Conservation (phyloP, 2,329 filamentous ascomycete species). For the Neonectria coccinea region DNA sequence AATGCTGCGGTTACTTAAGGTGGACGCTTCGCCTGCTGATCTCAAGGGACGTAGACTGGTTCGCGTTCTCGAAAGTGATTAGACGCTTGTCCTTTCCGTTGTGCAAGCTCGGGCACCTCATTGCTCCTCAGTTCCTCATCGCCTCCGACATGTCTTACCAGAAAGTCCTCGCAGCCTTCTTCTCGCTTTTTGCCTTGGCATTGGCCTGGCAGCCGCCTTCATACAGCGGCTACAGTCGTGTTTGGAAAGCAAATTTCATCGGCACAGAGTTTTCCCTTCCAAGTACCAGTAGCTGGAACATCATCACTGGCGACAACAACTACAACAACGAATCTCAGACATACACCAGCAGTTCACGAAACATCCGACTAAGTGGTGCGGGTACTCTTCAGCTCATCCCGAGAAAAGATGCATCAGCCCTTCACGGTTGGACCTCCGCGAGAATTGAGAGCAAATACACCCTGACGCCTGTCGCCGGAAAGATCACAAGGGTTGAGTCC, state of each 20-base stretch:
- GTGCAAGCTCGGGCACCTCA: background rate
- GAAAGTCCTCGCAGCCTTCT: constrained; percentile 40
- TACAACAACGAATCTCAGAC: constrained; percentile 65
- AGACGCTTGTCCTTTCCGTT: too few relatives aligned
- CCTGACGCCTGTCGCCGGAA: constrained; percentile 59
- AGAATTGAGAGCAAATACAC: constrained; percentile 63
- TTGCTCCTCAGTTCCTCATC: background rate
- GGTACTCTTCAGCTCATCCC: constrained; percentile 65
- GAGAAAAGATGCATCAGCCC: constrained; percentile 51
- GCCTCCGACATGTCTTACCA: constrained; percentile 36
- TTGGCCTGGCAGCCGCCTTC: constrained; percentile 53
- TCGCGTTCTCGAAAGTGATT: background rate
- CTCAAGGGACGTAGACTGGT: background rate
- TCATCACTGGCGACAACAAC: constrained; percentile 54
- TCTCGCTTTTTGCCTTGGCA: constrained; percentile 47
- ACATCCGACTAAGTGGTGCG: constrained; percentile 64
- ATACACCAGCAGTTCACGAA: constrained; percentile 60
- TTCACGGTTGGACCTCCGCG: constrained; percentile 64
- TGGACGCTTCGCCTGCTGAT: background rate
- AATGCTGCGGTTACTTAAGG: background rate
- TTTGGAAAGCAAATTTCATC: constrained; percentile 60
- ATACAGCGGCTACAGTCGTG: constrained; percentile 54
- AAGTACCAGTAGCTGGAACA: constrained; percentile 55
- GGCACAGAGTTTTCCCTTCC: constrained; percentile 52
- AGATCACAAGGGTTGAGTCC: constrained; percentile 60